A percentile compares a stretch with the other conserved stretches of the same genome.
phyloP scores from a whole-genome alignment of 2,329 filamentous ascomycete species.

The Pyricularia sp. region DNA sequence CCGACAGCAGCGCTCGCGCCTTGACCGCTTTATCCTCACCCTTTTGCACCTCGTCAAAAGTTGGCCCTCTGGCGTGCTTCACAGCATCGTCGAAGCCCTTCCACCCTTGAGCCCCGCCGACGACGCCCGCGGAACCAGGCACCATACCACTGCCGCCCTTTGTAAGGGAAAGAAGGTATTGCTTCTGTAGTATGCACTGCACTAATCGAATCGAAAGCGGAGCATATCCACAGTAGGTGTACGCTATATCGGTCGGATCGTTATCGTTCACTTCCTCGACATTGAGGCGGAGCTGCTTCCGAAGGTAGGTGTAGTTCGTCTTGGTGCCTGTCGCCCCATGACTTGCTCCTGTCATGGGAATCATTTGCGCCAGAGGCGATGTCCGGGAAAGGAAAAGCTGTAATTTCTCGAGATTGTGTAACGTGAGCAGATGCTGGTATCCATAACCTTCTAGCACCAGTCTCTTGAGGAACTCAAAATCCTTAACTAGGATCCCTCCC shows the following conservation, averaged over 20 bases:
- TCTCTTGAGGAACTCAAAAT: constrained; percentile 80
- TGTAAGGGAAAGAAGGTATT: constrained; percentile 61
- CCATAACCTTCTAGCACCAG: constrained; percentile 87
- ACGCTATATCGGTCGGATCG: constrained; percentile 88
- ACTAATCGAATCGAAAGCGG: constrained; percentile 83
- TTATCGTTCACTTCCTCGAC: constrained; percentile 95
- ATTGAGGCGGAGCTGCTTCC: constrained; percentile 77
- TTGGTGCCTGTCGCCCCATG: constrained; percentile 45
- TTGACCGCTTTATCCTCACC: constrained; percentile 88
- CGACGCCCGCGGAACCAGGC: constrained; percentile 21
- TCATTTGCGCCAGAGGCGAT: constrained; percentile 67
- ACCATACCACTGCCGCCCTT: constrained; percentile 36
- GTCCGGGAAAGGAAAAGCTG: constrained; percentile 69
- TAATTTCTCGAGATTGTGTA: constrained; percentile 78
- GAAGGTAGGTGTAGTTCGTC: constrained; percentile 81
- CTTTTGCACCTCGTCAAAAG: constrained; percentile 84
- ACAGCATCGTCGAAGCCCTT: constrained; percentile 86
- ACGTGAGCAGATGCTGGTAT: constrained; percentile 84
- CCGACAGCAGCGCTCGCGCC: constrained; percentile 69
- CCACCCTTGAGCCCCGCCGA: constrained; percentile 63
- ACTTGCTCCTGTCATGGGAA: constrained; percentile 43
- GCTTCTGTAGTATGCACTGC: constrained; percentile 86
- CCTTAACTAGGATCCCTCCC: constrained; percentile 75
- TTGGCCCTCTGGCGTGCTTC: constrained; percentile 75
- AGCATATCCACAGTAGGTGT: constrained; percentile 94